Evolutionary conservation across 2,329 filamentous ascomycete genomes (phyloP).

Genomic region (Ciborinia camelliae): DNA sequence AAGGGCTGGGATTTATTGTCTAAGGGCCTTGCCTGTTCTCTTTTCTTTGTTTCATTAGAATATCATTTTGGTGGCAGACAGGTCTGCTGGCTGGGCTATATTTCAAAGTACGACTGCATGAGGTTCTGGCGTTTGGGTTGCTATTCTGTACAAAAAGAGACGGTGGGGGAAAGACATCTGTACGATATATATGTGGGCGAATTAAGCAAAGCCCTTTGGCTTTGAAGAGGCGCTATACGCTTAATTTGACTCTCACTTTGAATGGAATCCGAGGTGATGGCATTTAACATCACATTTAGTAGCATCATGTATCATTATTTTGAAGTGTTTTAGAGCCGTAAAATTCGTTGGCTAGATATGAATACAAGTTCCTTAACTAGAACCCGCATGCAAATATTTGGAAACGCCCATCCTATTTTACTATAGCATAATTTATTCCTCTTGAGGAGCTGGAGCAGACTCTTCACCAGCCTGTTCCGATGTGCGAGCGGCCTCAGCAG

Average conservation of each 20-base stretch:
- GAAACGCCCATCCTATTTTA: constrained; percentile 35
- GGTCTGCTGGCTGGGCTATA: constrained; percentile 18
- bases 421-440: constrained; percentile 36
- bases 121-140: constrained; percentile 20
- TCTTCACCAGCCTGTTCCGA: constrained; percentile 50
- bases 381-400: constrained; percentile 35
- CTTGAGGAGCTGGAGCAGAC: constrained; percentile 39
- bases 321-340: constrained; percentile 28
- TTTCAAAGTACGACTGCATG: constrained; percentile 20
- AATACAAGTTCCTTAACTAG: constrained; percentile 34
- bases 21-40: constrained; percentile 6
- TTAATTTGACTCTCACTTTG: constrained; percentile 13
- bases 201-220: constrained; percentile 12
- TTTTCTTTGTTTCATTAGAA: constrained; percentile 15
- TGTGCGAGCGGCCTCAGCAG: constrained; percentile 57
- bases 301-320: constrained; percentile 14
- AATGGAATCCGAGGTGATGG: constrained; percentile 1
- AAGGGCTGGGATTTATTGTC: constrained; percentile 9
- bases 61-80: constrained; percentile 19
- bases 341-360: constrained; percentile 32
- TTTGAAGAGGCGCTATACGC: neutral
- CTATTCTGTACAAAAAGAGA: constrained; percentile 20
- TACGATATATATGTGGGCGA: constrained; percentile 22
- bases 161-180: constrained; percentile 13
- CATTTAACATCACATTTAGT: constrained; percentile 16